Base-by-base conservation (phyloP, 345 rosid genomes). In the Eucalyptus marginata region DNA sequence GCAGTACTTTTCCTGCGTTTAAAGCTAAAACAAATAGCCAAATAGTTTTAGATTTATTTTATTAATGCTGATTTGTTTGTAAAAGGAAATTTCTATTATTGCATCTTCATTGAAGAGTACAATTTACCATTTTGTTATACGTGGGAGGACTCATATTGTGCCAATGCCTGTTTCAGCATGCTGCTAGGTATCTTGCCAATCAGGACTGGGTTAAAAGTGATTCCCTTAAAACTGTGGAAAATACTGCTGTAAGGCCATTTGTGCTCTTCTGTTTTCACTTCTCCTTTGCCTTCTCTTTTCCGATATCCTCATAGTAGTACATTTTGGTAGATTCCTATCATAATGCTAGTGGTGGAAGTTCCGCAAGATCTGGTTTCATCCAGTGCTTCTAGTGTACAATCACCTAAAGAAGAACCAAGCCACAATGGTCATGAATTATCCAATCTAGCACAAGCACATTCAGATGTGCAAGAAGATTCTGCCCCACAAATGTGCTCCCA, bases 201-300 rank as follows among this genome's bases (percentile, higher is more conserved):
- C 99, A 97, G 95, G 99, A 97, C 93, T 97, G 99, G 99, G 99
- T 97, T 62, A 97, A 96, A 93, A 94, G 93, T 91, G 99, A 97
- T 90, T 97, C 99, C 81, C 91, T 97, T 92, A 97, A 96, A 94
- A 95, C 97, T 43, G 99, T 97, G 91, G 99, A 97, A 93, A 96
- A 97, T 92, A 97, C 99, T 89, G 99, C 99, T 92, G 99, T 97
- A 96, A 94, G 91, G 90, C 88, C 89, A 49, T 86, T 54, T 90
- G 88, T 58, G 87, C 66, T 87, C 49, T 59, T 25, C 86, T 86
- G 25, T 66, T 86, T 81, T 90, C 91, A 80, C 8, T 86, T 89
- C 83, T 76, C 83, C 88, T 88, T 16, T 89, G 33, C 87, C 33
- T 90, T 66, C 49, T 86, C 86, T 86, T 90, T 89, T 36, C 86